Conservation (phyloP, 1,284 basidiomycete genomes). For the Rhodotorula sp. region DNA sequence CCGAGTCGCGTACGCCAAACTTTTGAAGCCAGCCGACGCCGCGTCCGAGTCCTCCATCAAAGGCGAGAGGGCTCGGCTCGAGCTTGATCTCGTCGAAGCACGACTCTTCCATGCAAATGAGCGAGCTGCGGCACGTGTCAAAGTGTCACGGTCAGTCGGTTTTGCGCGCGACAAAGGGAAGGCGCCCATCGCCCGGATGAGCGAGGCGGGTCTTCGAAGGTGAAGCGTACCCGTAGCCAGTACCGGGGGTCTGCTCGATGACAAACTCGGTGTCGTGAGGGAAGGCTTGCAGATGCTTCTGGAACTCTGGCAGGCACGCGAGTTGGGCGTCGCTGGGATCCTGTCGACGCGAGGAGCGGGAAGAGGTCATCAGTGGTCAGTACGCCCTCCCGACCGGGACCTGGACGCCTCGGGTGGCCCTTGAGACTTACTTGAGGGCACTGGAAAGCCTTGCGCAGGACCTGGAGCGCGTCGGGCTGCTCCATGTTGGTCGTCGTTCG, state of each 20-base stretch:
- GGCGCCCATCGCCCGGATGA: too few species aligned
- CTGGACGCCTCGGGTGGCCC: not conserved
- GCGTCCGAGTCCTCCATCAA: conserved; percentile 5
- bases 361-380: too few species aligned
- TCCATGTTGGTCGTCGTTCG: not conserved
- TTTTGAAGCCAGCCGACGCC: conserved; percentile 19
- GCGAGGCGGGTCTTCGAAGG: not conserved
- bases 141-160: not conserved
- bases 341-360: not conserved
- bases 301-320: conserved; percentile 1
- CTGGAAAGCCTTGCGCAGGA: not conserved
- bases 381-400: not conserved
- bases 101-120: conserved; percentile 24
- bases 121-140: not conserved
- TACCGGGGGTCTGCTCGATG: not conserved
- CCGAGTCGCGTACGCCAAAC: not conserved
- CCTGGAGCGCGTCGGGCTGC: not conserved
- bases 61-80: not conserved
- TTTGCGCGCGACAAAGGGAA: not conserved
- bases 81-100: conserved; percentile 22
- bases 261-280: conserved; percentile 13
- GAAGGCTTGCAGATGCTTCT: not conserved
- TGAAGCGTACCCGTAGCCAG: conserved; percentile 4
- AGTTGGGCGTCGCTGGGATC: not conserved
- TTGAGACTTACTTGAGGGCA: not conserved